Percentiles rank a stretch among this genome's conserved stretches.
phyloP scores from a whole-genome alignment of 2,329 filamentous ascomycete genomes.

The Tolypocladium capitatum region DNA sequence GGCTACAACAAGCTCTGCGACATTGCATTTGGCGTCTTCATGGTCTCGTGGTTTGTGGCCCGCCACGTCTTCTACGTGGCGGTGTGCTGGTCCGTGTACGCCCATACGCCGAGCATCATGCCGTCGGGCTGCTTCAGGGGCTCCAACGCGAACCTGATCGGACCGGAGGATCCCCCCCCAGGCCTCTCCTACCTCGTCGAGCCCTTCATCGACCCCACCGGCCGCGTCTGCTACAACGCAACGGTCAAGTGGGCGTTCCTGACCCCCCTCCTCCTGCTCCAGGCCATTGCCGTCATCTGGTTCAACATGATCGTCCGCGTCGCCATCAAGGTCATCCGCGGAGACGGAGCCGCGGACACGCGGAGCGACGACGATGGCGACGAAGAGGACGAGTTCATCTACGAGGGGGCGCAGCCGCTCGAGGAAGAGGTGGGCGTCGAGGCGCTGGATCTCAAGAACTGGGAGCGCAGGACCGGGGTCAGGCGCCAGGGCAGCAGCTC shows the following conservation, averaged over 20 bases:
- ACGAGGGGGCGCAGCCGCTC: conserved; percentile 41
- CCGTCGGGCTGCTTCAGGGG: conserved; percentile 59
- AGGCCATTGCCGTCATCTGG: conserved; percentile 74
- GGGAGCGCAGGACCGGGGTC: conserved; percentile 43
- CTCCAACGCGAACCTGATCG: conserved; percentile 37
- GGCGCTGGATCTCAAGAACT: conserved; percentile 51
- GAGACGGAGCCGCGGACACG: conserved; percentile 67
- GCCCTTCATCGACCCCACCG: conserved; percentile 58
- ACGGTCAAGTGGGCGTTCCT: conserved; percentile 68
- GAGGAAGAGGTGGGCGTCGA: conserved; percentile 70
- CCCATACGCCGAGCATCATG: conserved; percentile 49
- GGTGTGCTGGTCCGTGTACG: conserved; percentile 73
- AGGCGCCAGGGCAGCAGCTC: conserved; percentile 40
- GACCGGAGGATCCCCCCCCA: conserved; percentile 36
- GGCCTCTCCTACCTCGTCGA: conserved; percentile 53
- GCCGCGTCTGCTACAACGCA: conserved; percentile 67
- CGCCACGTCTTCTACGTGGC: conserved; percentile 71
- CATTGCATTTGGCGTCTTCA: conserved; percentile 70
- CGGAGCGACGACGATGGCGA: conserved; percentile 78
- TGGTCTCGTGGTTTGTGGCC: conserved; percentile 69
- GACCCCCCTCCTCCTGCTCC: conserved; percentile 60
- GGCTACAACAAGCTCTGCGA: conserved; percentile 68
- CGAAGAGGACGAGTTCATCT: conserved; percentile 43
- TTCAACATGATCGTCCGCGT: conserved; percentile 80
- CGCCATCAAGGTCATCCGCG: conserved; percentile 64